Evolutionary conservation across 1,139 yeast species (phyloP), one percentile per base, ranked within the genome.

Genomic region (Taphrina sp.): DNA sequence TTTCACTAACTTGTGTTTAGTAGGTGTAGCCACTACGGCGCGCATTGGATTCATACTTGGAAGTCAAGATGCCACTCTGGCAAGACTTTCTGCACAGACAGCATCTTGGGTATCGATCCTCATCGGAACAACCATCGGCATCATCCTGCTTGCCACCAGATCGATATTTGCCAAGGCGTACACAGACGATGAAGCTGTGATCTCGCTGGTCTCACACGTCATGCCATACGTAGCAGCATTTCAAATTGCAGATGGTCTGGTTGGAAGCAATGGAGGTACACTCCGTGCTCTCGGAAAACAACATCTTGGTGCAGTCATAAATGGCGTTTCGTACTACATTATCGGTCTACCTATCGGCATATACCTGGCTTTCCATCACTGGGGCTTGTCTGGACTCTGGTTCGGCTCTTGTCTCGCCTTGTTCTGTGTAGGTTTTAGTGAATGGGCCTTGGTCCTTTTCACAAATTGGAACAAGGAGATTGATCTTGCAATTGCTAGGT

Each of bases 201-300:
- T 79, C 29, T 63, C 68, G 0, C 63, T 75, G 35, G 78, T 77
- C 2, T 70, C 73, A 66, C 67, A 79, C 1, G 73, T 87, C 10
- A 76, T 87, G 63, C 95, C 95, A 0, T 70, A 85, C 45, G 87
- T 89, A 43, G 81, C 94, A 0, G 63, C 83, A 0, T 76, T 85
- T 60, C 92, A 86, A 64, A 73, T 86, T 2, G 84, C 85, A 63
- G 96, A 89, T 66, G 83, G 95, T 0, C 69, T 87, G 38, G 89
- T 92, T 22, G 83, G 89, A 10, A 88, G 87, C 2, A 85, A 92
- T 1, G 87, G 89, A 58, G 94, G 96, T 1, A 80, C 88, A 47
- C 70, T 89, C 53, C 74, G 96, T 60, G 96, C 96, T 3, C 86
- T 85, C 66, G 96, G 96, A 0, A 76, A 82, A 66, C 96, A 90